Conservation (phyloP, 2,329 filamentous ascomycete species). For the Aspergillus melleus region DNA sequence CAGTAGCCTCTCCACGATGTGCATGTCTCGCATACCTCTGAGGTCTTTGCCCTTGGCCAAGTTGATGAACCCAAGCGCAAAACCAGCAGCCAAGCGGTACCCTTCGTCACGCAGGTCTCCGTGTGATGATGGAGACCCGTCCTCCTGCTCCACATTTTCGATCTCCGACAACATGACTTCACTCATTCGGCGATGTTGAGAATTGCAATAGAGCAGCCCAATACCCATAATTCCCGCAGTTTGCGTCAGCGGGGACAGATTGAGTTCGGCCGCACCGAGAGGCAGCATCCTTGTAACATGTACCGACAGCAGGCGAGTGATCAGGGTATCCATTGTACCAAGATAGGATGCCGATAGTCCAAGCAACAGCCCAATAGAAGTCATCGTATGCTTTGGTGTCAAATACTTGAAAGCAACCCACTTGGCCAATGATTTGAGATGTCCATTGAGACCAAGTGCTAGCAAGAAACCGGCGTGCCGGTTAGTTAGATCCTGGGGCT, state of each 20-base stretch:
- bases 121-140: conserved; percentile 62
- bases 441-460: conserved; percentile 88
- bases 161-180: conserved; percentile 99
- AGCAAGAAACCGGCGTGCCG: conserved; percentile 94
- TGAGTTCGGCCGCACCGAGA: conserved; percentile 87
- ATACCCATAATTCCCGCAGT: conserved; percentile 98
- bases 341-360: conserved; percentile 91
- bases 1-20: conserved; percentile 82
- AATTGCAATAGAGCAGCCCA: conserved; percentile 88
- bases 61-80: conserved; percentile 92
- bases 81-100: conserved; percentile 92
- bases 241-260: conserved; percentile 87
- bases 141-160: conserved; percentile 80
- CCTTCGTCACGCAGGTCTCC: conserved; percentile 87
- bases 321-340: conserved; percentile 95
- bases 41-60: conserved; percentile 86
- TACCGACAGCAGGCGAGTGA: conserved; percentile 89
- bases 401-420: conserved; percentile 99
- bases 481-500: conserved; percentile 87
- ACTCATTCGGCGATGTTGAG: conserved; percentile 96
- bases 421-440: conserved; percentile 90
- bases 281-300: conserved; percentile 95
- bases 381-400: conserved; percentile 99
- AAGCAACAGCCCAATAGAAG: conserved; percentile 89
- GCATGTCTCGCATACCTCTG: conserved; percentile 89